A percentile compares a stretch with the other conserved stretches of the same genome.
Evolutionary conservation across 2,329 filamentous ascomycete species (phyloP).

Genomic region (Trichoderma lentiforme): DNA sequence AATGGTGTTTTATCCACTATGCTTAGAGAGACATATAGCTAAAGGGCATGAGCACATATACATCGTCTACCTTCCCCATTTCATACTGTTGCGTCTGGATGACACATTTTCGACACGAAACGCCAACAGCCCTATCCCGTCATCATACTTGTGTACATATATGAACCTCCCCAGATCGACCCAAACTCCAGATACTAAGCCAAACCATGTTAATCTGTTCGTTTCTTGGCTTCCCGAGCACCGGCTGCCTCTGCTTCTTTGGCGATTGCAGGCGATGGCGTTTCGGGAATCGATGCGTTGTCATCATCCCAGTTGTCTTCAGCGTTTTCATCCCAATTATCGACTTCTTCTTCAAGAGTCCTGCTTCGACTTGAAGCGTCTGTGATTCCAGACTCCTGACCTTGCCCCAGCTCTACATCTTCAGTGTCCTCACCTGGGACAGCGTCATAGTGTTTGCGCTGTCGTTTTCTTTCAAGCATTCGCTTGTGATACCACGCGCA

Average conservation of each 20-base stretch:
- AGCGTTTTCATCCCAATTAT: constrained; percentile 90
- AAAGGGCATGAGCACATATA: not conserved
- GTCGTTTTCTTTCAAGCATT: constrained; percentile 84
- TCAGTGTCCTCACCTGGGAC: constrained; percentile 61
- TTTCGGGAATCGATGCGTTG: constrained; percentile 32
- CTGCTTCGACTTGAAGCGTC: constrained; percentile 33
- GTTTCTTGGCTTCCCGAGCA: constrained; percentile 33
- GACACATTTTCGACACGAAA: not conserved
- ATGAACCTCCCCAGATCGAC: not conserved
- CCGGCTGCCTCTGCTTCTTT: constrained; percentile 28
- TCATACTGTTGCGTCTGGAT: not conserved
- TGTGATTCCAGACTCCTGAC: constrained; percentile 65
- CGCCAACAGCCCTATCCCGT: not conserved
- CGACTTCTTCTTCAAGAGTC: constrained; percentile 74
- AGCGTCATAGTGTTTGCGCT: constrained; percentile 67
- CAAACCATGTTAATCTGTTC: constrained; percentile 28
- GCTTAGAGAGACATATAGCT: not conserved
- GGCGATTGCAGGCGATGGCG: constrained; percentile 18
- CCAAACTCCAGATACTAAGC: not conserved
- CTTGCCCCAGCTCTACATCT: constrained; percentile 76
- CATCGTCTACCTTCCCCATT: not conserved
- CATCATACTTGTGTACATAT: not conserved
- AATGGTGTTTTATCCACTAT: not conserved
- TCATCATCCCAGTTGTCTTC: constrained; percentile 57
- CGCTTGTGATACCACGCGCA: constrained; percentile 92